Conservation (phyloP, 2,329 filamentous ascomycete species). For the Tricladium varicosporioides region DNA sequence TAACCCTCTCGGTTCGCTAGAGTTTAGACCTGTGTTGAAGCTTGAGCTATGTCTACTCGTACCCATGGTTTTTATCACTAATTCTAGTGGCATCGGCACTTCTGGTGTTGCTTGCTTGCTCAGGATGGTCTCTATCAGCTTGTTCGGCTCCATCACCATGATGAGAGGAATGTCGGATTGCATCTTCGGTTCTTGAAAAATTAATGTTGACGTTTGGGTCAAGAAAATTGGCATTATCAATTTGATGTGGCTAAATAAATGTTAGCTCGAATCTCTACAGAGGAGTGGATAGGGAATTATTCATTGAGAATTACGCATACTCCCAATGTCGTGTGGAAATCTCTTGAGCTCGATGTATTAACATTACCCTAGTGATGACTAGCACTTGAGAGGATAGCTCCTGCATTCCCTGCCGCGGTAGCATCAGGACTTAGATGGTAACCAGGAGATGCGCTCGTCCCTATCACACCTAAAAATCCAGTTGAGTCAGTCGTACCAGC, state of each 20-base stretch:
- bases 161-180: slow-evolving; percentile 16
- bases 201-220: slow-evolving; percentile 24
- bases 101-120: no score
- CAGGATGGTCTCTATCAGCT: slow-evolving; percentile 22
- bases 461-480: slow-evolving; percentile 2
- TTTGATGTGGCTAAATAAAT: slow-evolving; percentile 29
- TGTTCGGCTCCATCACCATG: slow-evolving; percentile 29
- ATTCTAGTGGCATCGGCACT: slow-evolving; percentile 4
- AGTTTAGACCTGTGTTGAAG: not conserved
- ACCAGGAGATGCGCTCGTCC: not conserved
- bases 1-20: not conserved
- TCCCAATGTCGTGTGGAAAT: slow-evolving; percentile 3
- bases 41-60: no score
- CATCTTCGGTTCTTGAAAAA: slow-evolving; percentile 14
- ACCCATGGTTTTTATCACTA: not conserved
- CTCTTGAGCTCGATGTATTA: slow-evolving; percentile 36
- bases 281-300: not conserved
- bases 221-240: slow-evolving; percentile 28
- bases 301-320: not conserved
- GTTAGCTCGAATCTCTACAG: not conserved
- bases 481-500: not conserved
- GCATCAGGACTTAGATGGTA: slow-evolving; percentile 12
- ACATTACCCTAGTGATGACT: slow-evolving; percentile 14
- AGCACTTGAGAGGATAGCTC: slow-evolving; percentile 15
- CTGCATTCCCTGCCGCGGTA: slow-evolving; percentile 15